phyloP scores from a whole-genome alignment of 495 filamentous ascomycete genomes.

The Penicillium simplicissimum region DNA sequence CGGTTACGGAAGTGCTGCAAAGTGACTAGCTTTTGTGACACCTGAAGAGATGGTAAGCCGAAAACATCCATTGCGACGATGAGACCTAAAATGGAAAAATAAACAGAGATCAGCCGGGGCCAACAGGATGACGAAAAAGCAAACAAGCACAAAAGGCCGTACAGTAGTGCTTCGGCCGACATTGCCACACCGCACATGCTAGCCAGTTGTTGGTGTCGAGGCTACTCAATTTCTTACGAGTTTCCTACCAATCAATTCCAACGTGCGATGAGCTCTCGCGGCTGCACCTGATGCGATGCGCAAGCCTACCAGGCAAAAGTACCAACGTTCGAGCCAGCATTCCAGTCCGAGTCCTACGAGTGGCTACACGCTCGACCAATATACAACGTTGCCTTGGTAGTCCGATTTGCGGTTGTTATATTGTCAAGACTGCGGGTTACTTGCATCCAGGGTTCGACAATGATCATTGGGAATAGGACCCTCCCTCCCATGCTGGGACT shows the following conservation, averaged over 20 bases:
- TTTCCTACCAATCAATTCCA: slow-evolving; percentile 1
- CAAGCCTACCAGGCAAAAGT: background rate
- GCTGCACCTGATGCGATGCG: slow-evolving; percentile 1
- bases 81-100: background rate
- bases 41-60: background rate
- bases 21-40: background rate
- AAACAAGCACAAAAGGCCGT: background rate
- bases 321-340: too few relatives aligned
- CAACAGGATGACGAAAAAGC: slow-evolving; percentile 1
- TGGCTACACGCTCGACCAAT: too few relatives aligned
- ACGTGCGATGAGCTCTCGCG: background rate
- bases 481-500: slow-evolving; percentile 3
- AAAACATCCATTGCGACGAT: background rate
- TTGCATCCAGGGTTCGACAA: background rate
- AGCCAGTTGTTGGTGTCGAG: background rate
- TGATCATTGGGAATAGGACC: background rate
- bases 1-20: background rate
- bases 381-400: too few relatives aligned
- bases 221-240: background rate
- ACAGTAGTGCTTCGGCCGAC: too few relatives aligned
- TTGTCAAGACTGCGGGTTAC: too few relatives aligned
- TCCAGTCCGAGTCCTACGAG: too few relatives aligned
- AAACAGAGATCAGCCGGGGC: background rate
- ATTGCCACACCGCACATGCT: background rate
- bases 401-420: too few relatives aligned